Base-by-base conservation (phyloP, 2,329 filamentous ascomycete species). In the Colletotrichum siamense region DNA sequence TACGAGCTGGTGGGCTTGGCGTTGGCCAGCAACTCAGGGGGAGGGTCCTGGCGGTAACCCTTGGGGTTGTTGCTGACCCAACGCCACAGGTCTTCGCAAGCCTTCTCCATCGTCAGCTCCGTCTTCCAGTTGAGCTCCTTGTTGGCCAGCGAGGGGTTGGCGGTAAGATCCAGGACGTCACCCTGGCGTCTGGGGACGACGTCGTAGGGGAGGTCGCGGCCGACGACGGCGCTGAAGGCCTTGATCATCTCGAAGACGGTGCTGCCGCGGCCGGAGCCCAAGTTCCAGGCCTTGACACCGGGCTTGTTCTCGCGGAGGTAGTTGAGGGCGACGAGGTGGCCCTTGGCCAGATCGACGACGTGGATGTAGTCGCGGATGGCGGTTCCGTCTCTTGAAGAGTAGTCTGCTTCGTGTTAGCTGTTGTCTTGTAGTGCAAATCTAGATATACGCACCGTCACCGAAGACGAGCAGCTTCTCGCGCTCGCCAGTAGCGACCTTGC, bases 361-460 rank as follows among this genome's bases (percentile, higher is more conserved):
- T 98, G 96, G 86, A 99, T 98, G 90, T 99, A 99, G 88, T 99
- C 97, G 81, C 97, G 94, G 84, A 98, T 98, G 78, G 95, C 95
- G 69, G 96, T 98, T 79, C 96, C 96, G 84, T 98, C 96, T 81
- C 93, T 94, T 69, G 96, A 98, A 36, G 90, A 84, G 88, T 99
- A 99, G 89, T 99, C 96, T 98, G 79, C 13, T 69, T 12, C 9
- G 44, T 26, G 79, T 83, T 72, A 83, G 80, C 4, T 5, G 5
- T 5, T 32, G 30, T 32, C 4, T 3, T 7, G 12, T 2, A 8
- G 2, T 6, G 16, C 15, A 12, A 4, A 22, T 4, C n/a, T 16
- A 8, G 13, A 15, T 12, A 3, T 5, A 75, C 92, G 85, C 87
- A 97, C 95, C 96, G 80, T 98, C 94, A 78, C 97, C 97, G 84